Evolutionary conservation across 305 asterid genomes (phyloP).

Genomic region (Fraxinus velutina): DNA sequence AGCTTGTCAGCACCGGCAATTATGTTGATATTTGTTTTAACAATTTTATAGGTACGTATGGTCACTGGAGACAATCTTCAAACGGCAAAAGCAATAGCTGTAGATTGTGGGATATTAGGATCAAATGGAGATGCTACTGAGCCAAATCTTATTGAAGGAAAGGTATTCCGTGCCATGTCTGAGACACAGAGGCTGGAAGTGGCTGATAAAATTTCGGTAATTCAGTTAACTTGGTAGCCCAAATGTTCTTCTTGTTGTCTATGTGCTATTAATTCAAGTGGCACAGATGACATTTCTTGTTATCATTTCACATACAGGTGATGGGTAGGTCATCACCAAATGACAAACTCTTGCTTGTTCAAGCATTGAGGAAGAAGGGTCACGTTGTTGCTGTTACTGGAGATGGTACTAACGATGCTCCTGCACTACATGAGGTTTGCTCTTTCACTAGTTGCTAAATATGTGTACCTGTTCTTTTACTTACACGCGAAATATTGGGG

Average conservation of each 20-base stretch:
- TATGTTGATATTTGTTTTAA: constrained; percentile 6
- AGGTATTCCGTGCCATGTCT: constrained; percentile 57
- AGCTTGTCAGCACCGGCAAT: constrained; percentile 1
- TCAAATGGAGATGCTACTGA: constrained; percentile 73
- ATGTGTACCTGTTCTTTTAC: constrained; percentile 1
- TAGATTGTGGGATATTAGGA: constrained; percentile 85
- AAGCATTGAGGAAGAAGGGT: constrained; percentile 83
- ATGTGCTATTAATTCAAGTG: constrained; percentile 2
- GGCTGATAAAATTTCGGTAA: constrained; percentile 94
- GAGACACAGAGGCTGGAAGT: constrained; percentile 64
- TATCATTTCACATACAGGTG: constrained; percentile 45
- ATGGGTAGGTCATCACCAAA: constrained; percentile 99
- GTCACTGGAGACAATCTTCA: constrained; percentile 93
- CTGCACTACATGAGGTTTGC: constrained; percentile 90
- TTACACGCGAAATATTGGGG: background rate
- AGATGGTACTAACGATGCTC: constrained; percentile 99
- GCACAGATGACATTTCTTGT: constrained; percentile 6
- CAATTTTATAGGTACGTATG: constrained; percentile 73
- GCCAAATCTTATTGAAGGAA: constrained; percentile 89
- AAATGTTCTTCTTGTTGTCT: background rate
- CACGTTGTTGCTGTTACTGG: constrained; percentile 99
- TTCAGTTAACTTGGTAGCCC: constrained; percentile 19
- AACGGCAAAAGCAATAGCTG: constrained; percentile 91
- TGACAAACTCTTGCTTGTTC: constrained; percentile 91
- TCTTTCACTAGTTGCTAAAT: constrained; percentile 13